phyloP scores from a whole-genome alignment of 768 basidiomycete genomes.

The Agrocybe praecox region DNA sequence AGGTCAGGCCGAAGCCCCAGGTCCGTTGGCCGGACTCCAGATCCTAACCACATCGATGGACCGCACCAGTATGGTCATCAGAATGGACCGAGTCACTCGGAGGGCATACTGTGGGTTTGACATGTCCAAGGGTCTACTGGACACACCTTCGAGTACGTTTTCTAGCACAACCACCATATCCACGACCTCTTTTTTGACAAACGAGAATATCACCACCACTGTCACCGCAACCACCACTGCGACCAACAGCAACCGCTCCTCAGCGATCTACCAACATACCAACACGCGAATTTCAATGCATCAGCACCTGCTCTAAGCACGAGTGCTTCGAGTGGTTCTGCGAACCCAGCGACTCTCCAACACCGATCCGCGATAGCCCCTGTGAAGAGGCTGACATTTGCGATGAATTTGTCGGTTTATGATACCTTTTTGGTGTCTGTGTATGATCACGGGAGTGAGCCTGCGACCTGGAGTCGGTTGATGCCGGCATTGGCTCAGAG shows the following conservation, averaged over 20 bases:
- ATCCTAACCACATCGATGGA: conserved; percentile 86
- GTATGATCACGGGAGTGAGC: conserved; percentile 95
- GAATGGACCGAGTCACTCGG: conserved; percentile 13
- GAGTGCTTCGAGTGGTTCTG: conserved; percentile 31
- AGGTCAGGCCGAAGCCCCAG: conserved; percentile 54
- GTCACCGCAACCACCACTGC: conserved; percentile 33
- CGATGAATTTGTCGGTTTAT: conserved; percentile 91
- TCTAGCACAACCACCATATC: neutral
- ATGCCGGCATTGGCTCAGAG: conserved; percentile 94
- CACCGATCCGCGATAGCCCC: conserved; percentile 75
- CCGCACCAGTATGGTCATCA: conserved; percentile 51
- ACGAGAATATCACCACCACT: conserved; percentile 9
- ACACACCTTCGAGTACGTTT: conserved; percentile 14
- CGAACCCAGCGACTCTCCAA: conserved; percentile 50
- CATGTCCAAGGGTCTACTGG: conserved; percentile 41
- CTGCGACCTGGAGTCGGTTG: conserved; percentile 94
- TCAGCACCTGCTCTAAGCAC: conserved; percentile 87
- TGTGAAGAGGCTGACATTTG: conserved; percentile 81
- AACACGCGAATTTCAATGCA: conserved; percentile 80
- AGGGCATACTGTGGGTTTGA: conserved; percentile 43
- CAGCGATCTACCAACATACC: conserved; percentile 73
- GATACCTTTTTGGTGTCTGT: conserved; percentile 92
- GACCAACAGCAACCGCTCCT: conserved; percentile 36
- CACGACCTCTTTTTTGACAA: neutral
- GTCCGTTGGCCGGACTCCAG: conserved; percentile 79